These are phyloP conservation scores for Papilionanthe hybrid DNA, from an alignment of 116 monocot species.

Conservation along the genomic window DNA sequence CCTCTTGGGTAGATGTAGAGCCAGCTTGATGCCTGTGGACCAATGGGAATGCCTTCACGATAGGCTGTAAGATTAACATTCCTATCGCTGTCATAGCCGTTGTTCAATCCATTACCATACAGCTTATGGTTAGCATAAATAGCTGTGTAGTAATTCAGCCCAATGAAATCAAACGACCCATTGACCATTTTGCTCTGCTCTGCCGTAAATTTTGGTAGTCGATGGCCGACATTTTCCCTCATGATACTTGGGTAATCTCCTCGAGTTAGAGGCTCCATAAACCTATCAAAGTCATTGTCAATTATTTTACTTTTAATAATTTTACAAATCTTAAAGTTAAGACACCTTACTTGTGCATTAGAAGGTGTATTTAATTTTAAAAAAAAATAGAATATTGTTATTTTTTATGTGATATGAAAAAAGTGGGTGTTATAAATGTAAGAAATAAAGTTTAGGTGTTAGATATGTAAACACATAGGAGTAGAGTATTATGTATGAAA, in stretches of 20 bases:
- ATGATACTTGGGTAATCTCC: slow-evolving; percentile 50
- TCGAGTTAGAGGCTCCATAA: slow-evolving; percentile 42
- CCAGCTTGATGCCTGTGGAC: slow-evolving; percentile 37
- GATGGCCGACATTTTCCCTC: slow-evolving; percentile 23
- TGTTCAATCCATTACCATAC: not conserved
- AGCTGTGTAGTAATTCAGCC: slow-evolving; percentile 51
- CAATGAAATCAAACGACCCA: slow-evolving; percentile 56
- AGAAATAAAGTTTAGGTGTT: too few relatives aligned
- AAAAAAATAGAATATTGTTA: too few relatives aligned
- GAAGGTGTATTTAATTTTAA: too few relatives aligned
- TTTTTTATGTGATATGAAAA: too few relatives aligned
- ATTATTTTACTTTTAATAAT: not conserved
- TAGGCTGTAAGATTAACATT: slow-evolving; percentile 16
- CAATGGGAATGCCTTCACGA: slow-evolving; percentile 39
- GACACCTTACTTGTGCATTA: too few relatives aligned
- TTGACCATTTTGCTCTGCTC: slow-evolving; percentile 27
- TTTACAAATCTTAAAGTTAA: not conserved
- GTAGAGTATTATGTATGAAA: too few relatives aligned
- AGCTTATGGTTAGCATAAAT: slow-evolving; percentile 11
- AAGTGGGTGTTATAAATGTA: not conserved
- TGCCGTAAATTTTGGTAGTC: slow-evolving; percentile 39
- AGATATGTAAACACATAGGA: too few relatives aligned
- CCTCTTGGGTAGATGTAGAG: slow-evolving; percentile 46
- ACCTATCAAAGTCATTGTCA: slow-evolving; percentile 23
- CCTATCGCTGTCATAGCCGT: slow-evolving; percentile 19